Percentiles rank a stretch among this genome's conserved stretches.
Conservation (phyloP, 2,329 filamentous ascomycete genomes). For the Sporothrix pallida region DNA sequence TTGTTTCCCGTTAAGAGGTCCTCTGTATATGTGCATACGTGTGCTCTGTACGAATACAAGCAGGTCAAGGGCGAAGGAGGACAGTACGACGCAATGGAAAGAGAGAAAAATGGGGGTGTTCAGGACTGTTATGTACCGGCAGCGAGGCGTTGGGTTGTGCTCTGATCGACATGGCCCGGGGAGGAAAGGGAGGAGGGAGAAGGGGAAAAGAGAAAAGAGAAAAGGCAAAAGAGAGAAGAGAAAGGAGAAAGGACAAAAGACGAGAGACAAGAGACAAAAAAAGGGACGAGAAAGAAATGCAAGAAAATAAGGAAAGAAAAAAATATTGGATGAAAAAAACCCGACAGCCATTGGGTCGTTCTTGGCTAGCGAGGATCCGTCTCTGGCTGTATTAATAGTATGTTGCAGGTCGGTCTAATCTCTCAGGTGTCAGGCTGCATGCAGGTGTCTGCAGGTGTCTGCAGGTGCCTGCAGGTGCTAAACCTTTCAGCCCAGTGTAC, state of each 20-base stretch:
- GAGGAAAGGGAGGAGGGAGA: background rate
- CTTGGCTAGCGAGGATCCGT: conserved; percentile 23
- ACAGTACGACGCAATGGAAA: too few species aligned
- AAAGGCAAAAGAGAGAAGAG: too few species aligned
- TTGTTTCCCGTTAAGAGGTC: too few species aligned
- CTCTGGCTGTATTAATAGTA: conserved; percentile 10
- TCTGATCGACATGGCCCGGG: conserved; percentile 32
- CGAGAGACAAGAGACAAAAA: too few species aligned
- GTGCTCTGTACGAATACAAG: too few species aligned
- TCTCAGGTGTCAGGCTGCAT: conserved; percentile 7
- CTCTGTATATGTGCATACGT: too few species aligned
- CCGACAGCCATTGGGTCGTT: conserved; percentile 25
- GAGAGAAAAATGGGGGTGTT: background rate
- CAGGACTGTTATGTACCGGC: conserved; percentile 30
- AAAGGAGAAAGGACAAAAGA: too few species aligned
- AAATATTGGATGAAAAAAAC: background rate
- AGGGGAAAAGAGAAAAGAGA: background rate
- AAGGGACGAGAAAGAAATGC: background rate
- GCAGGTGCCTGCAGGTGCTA: background rate
- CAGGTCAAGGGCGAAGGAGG: too few species aligned
- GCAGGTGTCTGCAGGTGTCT: conserved; percentile 12
- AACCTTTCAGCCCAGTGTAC: too few species aligned
- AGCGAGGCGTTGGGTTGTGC: conserved; percentile 27
- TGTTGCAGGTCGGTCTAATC: conserved; percentile 32
- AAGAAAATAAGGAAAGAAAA: background rate